A percentile compares a stretch with the other conserved stretches of the same genome.
Evolutionary conservation across 169 alveolate species (phyloP).

Genomic region (Amoebophrya sp.): DNA sequence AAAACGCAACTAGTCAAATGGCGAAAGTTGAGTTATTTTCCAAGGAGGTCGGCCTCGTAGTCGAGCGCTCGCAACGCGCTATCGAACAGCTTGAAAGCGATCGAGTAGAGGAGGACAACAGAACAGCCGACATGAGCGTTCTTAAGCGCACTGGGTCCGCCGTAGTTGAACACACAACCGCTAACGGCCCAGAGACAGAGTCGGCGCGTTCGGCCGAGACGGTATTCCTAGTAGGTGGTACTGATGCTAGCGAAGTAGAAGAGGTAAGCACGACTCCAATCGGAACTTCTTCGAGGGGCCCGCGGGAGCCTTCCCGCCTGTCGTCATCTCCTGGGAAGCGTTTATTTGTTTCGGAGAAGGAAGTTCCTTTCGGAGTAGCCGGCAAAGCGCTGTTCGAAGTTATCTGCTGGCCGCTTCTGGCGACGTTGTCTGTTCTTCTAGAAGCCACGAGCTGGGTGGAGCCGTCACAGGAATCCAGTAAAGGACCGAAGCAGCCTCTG

Average conservation of each 20-base stretch:
- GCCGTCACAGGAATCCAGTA: background rate
- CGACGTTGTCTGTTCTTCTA: conserved; percentile 60
- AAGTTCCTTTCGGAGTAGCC: background rate
- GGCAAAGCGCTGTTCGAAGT: conserved; percentile 59
- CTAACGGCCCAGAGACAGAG: conserved; percentile 17
- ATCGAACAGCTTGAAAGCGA: background rate
- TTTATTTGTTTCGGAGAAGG: too few relatives aligned
- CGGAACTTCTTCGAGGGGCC: too few relatives aligned
- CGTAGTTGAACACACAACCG: background rate
- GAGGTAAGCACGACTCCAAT: too few relatives aligned
- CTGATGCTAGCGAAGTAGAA: too few relatives aligned
- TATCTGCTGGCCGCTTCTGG: conserved; percentile 71
- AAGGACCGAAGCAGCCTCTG: background rate
- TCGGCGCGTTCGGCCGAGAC: too few relatives aligned
- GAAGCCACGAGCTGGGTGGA: conserved; percentile 27
- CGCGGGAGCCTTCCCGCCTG: too few relatives aligned
- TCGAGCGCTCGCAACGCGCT: conserved; percentile 44
- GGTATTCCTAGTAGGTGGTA: too few relatives aligned
- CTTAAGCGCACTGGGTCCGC: too few relatives aligned
- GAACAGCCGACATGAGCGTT: background rate
- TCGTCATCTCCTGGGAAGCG: too few relatives aligned
- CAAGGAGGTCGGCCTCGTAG: conserved; percentile 46
- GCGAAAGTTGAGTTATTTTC: conserved; percentile 44
- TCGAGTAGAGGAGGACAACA: background rate
- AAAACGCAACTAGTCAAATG: background rate